Evolutionary conservation across 2,329 filamentous ascomycete species (phyloP).

Genomic region (Aphanoascus verrucosus): DNA sequence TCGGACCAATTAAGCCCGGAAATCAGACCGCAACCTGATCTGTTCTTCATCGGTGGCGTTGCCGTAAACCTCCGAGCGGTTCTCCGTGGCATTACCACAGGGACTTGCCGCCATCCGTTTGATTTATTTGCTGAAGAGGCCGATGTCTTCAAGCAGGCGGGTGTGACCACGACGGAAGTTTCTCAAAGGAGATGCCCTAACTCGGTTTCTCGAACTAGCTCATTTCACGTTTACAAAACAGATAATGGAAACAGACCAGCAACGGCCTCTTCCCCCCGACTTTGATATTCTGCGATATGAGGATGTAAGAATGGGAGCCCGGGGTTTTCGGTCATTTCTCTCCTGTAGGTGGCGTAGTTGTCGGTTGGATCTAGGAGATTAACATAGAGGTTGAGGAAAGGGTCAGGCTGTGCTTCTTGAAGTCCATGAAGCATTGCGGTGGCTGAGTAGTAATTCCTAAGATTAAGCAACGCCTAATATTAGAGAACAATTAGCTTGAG

Average conservation of each 20-base stretch:
- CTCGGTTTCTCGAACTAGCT: background rate
- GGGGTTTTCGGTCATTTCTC: constrained; percentile 24
- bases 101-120: background rate
- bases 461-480: constrained; percentile 22
- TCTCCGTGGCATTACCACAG: background rate
- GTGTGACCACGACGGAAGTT: background rate
- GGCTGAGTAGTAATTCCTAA: constrained; percentile 30
- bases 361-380: constrained; percentile 22
- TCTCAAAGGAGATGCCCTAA: background rate
- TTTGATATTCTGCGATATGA: constrained; percentile 26
- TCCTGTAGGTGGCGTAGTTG: constrained; percentile 30
- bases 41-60: background rate
- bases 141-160: background rate
- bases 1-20: background rate
- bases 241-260: constrained; percentile 15
- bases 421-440: constrained; percentile 30
- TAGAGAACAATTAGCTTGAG: constrained; percentile 6
- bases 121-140: background rate
- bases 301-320: constrained; percentile 33
- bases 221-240: constrained; percentile 5
- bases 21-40: background rate
- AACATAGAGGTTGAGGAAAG: constrained; percentile 14
- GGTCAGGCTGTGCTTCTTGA: constrained; percentile 21
- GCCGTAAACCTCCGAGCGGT: background rate
- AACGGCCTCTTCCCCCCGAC: constrained; percentile 11